Base-by-base conservation (phyloP, 2,329 filamentous ascomycete species). In the Arthrobotrys megalospora region DNA sequence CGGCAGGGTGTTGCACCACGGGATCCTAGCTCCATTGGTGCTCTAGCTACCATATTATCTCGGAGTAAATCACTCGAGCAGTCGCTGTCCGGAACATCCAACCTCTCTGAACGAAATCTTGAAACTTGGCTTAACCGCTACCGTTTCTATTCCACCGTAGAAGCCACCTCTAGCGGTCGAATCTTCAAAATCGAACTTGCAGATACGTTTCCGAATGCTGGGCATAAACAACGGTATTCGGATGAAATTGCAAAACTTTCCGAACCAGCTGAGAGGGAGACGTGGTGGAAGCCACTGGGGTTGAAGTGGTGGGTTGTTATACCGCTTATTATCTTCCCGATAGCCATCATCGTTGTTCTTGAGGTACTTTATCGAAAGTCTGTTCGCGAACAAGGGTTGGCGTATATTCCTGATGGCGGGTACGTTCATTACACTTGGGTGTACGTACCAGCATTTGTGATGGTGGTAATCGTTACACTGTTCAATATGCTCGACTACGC, bases 401-500 rank as follows among this genome's bases (percentile, higher is more conserved):
- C 70, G 14, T 73, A 76, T 50, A 76, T 76, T 1, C 58, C 77
- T 12, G 19, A 67, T 2, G 77, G 53, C 19, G 72, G 71, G 41
- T 80, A 80, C 24, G 60, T 80, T 14, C 77, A 76, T 14, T 80
- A 80, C 24, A 80, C 77, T 1, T 80, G 77, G 77, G 77, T 76
- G 6, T 79, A 72, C 47, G 47, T 80, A 5, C 77, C 77, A 1
- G 77, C 77, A 1, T 41, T 76, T 10, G 62, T 68, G 3, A 80
- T 80, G 77, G 77, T 80, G 7, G 36, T 43, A 8, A 50, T 80
- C 10, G 70, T 76, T 19, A 76, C 71, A 2, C 43, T 77, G 1
- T 80, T 80, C 38, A 66, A 65, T 48, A 76, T 80, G 70, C 62
- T 80, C 24, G 77, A 80, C 41, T 76, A 72, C 19, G 71, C 77